Evolutionary conservation across 2,329 filamentous ascomycete genomes (phyloP), one percentile per base, ranked within the genome.

Genomic region (Sporothrix pseudoabietina): DNA sequence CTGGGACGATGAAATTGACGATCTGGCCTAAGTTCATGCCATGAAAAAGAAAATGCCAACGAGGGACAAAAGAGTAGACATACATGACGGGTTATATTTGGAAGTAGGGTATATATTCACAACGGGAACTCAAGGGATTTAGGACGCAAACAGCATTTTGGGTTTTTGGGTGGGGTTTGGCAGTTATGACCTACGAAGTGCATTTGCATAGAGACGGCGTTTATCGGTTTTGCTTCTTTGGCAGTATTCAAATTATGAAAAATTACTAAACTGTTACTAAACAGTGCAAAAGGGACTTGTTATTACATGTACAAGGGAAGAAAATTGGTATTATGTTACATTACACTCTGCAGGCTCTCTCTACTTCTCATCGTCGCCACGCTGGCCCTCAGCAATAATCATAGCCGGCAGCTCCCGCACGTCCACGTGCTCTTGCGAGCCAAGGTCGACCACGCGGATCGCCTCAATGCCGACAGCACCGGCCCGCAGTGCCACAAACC

Each of bases 371-470:
- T 69, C 35, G 73, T 76, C 74, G 72, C 26, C 76, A 74, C 72
- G 84, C 61, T n/a, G 39, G 16, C 75, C 68, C 63, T 75, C 72
- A 26, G 63, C 81, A 19, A 91, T 85, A 71, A 93, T 82, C 77
- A 94, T 88, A 61, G 87, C 89, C 0, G 93, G 93, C 76, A 96
- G 79, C 75, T 95, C 91, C 74, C 88, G 86, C 72, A 94, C 89
- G 80, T 95, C 92, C 3, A 93, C 90, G 78, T 92, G 91, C 82
- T 94, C 92, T 78, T 93, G 90, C 47, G 88, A 92, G 30, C 85
- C 88, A 74, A 95, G 79, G 80, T 96, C 93, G 3, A 94, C 85
- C 0, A 95, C 88, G 69, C 92, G 85, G 26, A 95, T 85, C 2
- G 90, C 90, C 77, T 94, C 92, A 2, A 95, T 81, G n/a, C 87